Base-by-base conservation (phyloP, 1,284 basidiomycete species). In the Singerocomus rubriflavus region DNA sequence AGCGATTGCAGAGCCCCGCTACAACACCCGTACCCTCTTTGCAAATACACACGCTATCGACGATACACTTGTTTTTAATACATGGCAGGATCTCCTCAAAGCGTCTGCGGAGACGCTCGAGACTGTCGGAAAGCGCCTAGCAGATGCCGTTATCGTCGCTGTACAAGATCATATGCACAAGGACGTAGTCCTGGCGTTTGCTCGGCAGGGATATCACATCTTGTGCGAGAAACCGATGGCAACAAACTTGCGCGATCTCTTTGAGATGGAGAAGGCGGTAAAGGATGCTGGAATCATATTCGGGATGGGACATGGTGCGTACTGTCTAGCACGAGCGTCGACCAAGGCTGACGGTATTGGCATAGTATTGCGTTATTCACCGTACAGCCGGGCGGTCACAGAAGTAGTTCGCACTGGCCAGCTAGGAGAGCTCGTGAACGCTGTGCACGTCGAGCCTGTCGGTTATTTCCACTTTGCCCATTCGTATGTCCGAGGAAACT, bases 161-260 rank as follows among this genome's bases (percentile, higher is more conserved):
- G 86, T 91, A 0, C 87, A 90, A 54, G 91, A 93, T 61, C 71
- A 78, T 38, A 77, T 91, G 77, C 91, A 93, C 62, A 73, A 78
- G 31, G 82, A 87, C 55, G 83, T 91, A 11, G 81, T 85, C 0
- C 61, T 79, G 7, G 87, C 84, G 0, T 93, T 92, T 67, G 82
- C 84, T 1, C 76, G 75, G 48, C 87, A 89, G 61, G 89, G 90
- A 1, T 93, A 93, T 64, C 82, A 92, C 62, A 88, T 94, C 50
- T 75, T 94, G 27, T 92, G 91, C 65, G 91, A 94, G 76, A 94
- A 93, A 66, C 91, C 91, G 0, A 91, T 94, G 87, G 88, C 90
- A 1, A 92, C 88, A 2, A 78, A 66, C 47, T 62, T 88, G 34
- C 73, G 77, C 44, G 88, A 91, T 55, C 89, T 91, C 55, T 67